Percentiles rank a stretch among this genome's conserved stretches.
These are phyloP conservation scores for Xylaria sp. DNA, from an alignment of 2,329 filamentous ascomycete genomes.

Conservation along the genomic window DNA sequence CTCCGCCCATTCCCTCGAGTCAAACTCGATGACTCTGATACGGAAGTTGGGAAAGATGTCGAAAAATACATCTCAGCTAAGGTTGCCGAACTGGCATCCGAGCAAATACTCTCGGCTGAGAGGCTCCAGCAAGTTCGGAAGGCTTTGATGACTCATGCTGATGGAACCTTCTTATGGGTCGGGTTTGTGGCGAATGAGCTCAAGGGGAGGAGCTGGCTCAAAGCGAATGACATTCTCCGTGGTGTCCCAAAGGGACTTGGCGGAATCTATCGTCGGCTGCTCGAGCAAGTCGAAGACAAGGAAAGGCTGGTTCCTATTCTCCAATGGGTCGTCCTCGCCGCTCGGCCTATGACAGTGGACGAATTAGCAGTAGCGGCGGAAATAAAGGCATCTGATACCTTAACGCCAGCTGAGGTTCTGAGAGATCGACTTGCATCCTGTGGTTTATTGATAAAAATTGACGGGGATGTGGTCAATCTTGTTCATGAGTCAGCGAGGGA, in stretches of 20 bases:
- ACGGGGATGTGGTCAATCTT: conserved; percentile 21
- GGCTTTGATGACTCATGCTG: conserved; percentile 7
- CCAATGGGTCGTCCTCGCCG: conserved; percentile 29
- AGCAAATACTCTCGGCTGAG: conserved; percentile 17
- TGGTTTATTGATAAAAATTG: conserved; percentile 17
- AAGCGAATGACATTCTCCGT: conserved; percentile 15
- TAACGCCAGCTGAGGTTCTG: conserved; percentile 5
- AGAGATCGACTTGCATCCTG: conserved; percentile 9
- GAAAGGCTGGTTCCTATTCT: conserved; percentile 21
- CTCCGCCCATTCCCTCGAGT: conserved; percentile 11
- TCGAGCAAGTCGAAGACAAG: conserved; percentile 23
- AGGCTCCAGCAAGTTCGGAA: conserved; percentile 7
- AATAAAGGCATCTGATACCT: neutral
- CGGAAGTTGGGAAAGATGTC: conserved; percentile 4
- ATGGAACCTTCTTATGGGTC: conserved; percentile 26
- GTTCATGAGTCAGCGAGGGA: conserved; percentile 22
- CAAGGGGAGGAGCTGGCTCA: conserved; percentile 4
- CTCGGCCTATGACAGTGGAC: conserved; percentile 13
- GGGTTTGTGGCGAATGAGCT: conserved; percentile 28
- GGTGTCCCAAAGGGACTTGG: conserved; percentile 18
- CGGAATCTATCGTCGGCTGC: conserved; percentile 25
- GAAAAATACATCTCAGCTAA: conserved; percentile 22
- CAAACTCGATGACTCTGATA: neutral
- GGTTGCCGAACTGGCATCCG: conserved; percentile 21
- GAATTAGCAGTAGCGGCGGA: conserved; percentile 16